These are phyloP conservation scores for Amaranthus palmeri DNA, from an alignment of 148 eudicot species.

Conservation along the genomic window DNA sequence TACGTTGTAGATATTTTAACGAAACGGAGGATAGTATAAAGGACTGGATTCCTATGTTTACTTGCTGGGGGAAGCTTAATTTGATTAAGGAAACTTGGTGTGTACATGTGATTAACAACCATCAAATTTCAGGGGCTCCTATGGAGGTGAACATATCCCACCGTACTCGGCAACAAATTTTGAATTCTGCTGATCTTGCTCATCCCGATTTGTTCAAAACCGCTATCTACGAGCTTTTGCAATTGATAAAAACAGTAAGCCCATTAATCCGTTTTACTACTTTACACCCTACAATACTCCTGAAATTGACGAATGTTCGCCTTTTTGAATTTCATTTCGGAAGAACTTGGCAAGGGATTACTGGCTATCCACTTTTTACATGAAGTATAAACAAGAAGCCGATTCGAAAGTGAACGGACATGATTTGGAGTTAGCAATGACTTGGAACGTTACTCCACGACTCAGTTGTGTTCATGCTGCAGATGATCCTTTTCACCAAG, in stretches of 20 bases:
- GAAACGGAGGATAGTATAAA: neutral
- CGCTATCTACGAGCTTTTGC: slow-evolving; percentile 71
- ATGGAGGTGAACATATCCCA: slow-evolving; percentile 93
- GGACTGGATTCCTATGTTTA: neutral
- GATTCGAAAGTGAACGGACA: slow-evolving; percentile 29
- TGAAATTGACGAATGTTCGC: neutral
- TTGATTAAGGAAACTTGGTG: neutral
- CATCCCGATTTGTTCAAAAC: slow-evolving; percentile 60
- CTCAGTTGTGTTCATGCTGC: slow-evolving; percentile 59
- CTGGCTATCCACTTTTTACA: slow-evolving; percentile 67
- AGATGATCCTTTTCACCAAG: slow-evolving; percentile 84
- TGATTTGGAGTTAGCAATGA: slow-evolving; percentile 48
- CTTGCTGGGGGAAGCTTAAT: neutral
- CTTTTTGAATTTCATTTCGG: slow-evolving; percentile 12
- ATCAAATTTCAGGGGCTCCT: slow-evolving; percentile 48
- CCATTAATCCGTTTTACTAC: neutral
- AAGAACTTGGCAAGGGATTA: slow-evolving; percentile 83
- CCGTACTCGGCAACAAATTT: slow-evolving; percentile 66
- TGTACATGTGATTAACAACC: neutral
- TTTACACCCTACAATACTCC: neutral
- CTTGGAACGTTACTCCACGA: slow-evolving; percentile 64
- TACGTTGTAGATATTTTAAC: no score
- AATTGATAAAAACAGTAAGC: slow-evolving; percentile 69
- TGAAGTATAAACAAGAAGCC: slow-evolving; percentile 57
- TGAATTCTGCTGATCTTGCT: slow-evolving; percentile 66